Percentiles rank a stretch among this genome's conserved stretches.
phyloP scores from a whole-genome alignment of 2,329 filamentous ascomycete species.

The Aspergillus versicolor region DNA sequence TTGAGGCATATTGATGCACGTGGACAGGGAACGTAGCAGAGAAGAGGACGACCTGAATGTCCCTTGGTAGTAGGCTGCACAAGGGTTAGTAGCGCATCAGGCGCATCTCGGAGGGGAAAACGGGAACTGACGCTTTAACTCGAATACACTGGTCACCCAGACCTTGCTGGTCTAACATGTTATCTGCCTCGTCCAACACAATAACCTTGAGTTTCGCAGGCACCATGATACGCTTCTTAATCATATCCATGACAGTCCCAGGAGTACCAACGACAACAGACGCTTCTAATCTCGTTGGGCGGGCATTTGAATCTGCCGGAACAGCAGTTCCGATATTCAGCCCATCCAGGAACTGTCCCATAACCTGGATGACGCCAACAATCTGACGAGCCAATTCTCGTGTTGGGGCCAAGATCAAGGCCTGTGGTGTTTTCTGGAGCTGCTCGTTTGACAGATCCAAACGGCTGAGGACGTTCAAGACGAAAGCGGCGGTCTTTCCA shows the following conservation, averaged over 20 bases:
- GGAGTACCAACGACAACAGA: conserved; percentile 91
- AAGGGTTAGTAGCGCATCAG: conserved; percentile 2
- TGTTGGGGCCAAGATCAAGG: conserved; percentile 84
- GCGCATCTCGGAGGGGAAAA: not conserved
- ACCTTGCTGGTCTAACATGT: conserved; percentile 96
- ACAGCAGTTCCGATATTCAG: conserved; percentile 79
- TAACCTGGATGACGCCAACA: conserved; percentile 74
- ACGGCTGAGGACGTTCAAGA: conserved; percentile 85
- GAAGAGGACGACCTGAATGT: conserved; percentile 87
- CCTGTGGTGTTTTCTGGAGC: conserved; percentile 65
- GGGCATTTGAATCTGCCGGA: conserved; percentile 68
- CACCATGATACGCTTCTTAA: conserved; percentile 74
- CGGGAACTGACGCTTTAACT: conserved; percentile 70
- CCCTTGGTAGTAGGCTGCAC: conserved; percentile 66
- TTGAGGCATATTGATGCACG: conserved; percentile 78
- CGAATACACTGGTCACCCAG: conserved; percentile 92
- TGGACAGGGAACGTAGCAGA: conserved; percentile 90
- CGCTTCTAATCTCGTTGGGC: conserved; percentile 67
- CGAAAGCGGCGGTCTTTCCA: conserved; percentile 95
- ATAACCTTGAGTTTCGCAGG: conserved; percentile 71
- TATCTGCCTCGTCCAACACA: conserved; percentile 95
- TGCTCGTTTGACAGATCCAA: conserved; percentile 69
- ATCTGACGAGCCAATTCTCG: conserved; percentile 96
- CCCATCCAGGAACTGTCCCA: conserved; percentile 79
- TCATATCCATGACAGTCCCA: conserved; percentile 85